phyloP scores from a whole-genome alignment of 2,329 filamentous ascomycete genomes.

The Cercospora nicotianae region DNA sequence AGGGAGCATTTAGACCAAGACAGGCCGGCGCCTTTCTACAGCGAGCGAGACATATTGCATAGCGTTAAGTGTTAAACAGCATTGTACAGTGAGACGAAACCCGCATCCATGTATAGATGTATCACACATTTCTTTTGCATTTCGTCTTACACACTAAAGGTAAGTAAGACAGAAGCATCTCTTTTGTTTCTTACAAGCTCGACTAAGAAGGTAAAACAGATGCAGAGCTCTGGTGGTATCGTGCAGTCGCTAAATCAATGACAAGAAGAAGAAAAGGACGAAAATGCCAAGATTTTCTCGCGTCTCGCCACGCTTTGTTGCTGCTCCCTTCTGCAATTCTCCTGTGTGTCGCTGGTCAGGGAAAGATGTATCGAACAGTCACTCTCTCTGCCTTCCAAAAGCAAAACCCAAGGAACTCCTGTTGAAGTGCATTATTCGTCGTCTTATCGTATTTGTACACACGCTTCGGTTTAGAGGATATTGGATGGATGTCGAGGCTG shows the following conservation, averaged over 20 bases:
- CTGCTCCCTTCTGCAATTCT: neutral
- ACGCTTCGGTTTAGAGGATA: neutral
- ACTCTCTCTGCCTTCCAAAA: neutral
- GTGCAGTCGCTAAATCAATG: slow-evolving; percentile 20
- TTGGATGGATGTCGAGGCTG: neutral
- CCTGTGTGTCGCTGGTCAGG: neutral
- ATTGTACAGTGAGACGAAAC: neutral
- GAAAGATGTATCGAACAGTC: neutral
- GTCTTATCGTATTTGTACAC: slow-evolving; percentile 13
- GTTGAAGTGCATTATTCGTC: slow-evolving; percentile 10
- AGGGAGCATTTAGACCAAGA: neutral
- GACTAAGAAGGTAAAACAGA: neutral
- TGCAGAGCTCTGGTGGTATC: slow-evolving; percentile 18
- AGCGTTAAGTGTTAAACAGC: neutral
- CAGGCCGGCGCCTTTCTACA: neutral
- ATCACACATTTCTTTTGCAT: neutral
- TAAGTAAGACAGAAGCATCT: neutral
- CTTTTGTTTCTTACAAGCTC: neutral
- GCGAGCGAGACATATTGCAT: neutral
- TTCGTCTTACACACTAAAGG: neutral
- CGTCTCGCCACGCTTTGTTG: neutral
- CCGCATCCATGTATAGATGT: neutral
- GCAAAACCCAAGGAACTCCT: slow-evolving; percentile 4
- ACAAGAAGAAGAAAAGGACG: neutral
- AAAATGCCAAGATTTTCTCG: slow-evolving; percentile 10